Conservation (phyloP, 495 filamentous ascomycete species). For the Jackrogersella minutella region DNA sequence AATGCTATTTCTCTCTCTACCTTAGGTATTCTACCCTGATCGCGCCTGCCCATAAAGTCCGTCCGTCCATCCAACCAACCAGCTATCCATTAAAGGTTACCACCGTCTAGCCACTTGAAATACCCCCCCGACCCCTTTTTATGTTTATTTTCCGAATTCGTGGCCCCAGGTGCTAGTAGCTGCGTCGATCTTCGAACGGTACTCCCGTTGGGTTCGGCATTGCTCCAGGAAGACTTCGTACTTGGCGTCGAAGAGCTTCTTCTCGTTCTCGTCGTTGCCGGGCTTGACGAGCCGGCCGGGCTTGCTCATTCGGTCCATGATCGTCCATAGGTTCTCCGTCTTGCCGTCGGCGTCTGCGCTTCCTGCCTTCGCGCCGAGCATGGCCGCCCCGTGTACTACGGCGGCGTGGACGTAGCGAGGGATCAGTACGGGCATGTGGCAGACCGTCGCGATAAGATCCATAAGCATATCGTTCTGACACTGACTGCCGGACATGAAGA, state of each 20-base stretch:
- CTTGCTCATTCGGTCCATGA: conserved; percentile 98
- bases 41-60: conserved; percentile 4
- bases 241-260: conserved; percentile 81
- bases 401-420: conserved; percentile 92
- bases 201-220: conserved; percentile 76
- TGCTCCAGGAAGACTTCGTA: conserved; percentile 86
- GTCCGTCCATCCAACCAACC: background rate
- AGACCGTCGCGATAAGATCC: conserved; percentile 86
- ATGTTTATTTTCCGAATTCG: conserved; percentile 20
- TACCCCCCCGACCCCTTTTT: conserved; percentile 7
- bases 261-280: conserved; percentile 71
- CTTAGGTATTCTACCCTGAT: background rate
- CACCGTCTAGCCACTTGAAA: background rate
- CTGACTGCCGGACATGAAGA: conserved; percentile 98
- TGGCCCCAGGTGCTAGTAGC: conserved; percentile 62
- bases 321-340: conserved; percentile 88
- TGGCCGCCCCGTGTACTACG: conserved; percentile 95
- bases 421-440: conserved; percentile 89
- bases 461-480: conserved; percentile 96
- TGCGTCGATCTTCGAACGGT: conserved; percentile 72
- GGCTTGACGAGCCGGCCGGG: conserved; percentile 84
- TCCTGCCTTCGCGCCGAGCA: conserved; percentile 95
- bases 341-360: conserved; percentile 76
- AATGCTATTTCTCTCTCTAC: conserved; percentile 2
- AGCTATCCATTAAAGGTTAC: conserved; percentile 1